These are phyloP conservation scores for Penicillium nordicum DNA, from an alignment of 2,329 filamentous ascomycete species.

Conservation along the genomic window DNA sequence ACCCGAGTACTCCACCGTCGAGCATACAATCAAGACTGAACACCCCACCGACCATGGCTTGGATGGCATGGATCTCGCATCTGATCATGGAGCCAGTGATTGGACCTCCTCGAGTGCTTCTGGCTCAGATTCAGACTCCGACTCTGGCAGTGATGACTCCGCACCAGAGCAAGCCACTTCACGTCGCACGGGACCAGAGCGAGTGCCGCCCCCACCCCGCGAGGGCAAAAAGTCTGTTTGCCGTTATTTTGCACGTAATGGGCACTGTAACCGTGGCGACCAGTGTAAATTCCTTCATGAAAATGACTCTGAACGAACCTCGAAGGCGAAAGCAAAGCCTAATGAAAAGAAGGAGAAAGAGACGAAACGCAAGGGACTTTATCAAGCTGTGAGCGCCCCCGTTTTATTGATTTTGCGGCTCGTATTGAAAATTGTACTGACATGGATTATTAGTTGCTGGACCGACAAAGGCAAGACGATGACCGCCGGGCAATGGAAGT, in stretches of 20 bases:
- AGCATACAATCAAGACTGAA: not conserved
- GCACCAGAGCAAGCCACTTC: conserved; percentile 44
- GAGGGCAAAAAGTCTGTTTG: conserved; percentile 36
- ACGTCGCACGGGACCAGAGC: conserved; percentile 40
- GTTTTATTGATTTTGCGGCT: not conserved
- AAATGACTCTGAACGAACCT: conserved; percentile 22
- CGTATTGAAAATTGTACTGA: conserved; percentile 1
- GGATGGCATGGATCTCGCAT: conserved; percentile 13
- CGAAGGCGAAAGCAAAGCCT: conserved; percentile 30
- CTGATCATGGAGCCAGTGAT: conserved; percentile 28
- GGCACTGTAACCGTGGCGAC: conserved; percentile 42
- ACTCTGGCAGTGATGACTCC: conserved; percentile 31
- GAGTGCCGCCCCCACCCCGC: conserved; percentile 38
- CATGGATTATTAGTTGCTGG: conserved; percentile 38
- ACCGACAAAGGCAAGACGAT: conserved; percentile 43
- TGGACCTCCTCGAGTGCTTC: conserved; percentile 42
- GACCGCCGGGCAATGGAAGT: conserved; percentile 42
- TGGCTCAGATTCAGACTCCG: conserved; percentile 21
- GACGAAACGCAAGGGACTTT: conserved; percentile 39
- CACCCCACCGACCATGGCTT: conserved; percentile 1
- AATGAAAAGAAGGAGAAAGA: conserved; percentile 23
- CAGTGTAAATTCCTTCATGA: conserved; percentile 45
- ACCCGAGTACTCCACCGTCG: not conserved
- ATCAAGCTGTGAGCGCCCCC: conserved; percentile 39
- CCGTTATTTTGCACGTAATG: conserved; percentile 41